Conservation (phyloP, 2,329 filamentous ascomycete genomes). For the Microdochium paspali region DNA sequence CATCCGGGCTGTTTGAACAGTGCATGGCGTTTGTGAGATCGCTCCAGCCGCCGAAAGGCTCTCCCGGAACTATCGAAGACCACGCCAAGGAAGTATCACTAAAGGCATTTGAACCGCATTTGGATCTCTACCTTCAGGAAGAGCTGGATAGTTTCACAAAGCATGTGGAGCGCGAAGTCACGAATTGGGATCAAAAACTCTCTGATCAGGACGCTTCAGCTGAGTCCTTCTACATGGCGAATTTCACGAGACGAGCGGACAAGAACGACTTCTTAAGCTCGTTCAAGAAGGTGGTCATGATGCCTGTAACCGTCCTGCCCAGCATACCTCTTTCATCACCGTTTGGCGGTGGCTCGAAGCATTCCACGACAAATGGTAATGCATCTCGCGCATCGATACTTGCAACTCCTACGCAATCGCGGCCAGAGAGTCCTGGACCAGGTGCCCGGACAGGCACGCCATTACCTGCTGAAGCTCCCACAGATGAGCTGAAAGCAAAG, state of each 20-base stretch:
- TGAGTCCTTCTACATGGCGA: constrained; percentile 94
- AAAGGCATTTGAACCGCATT: constrained; percentile 77
- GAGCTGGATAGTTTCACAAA: constrained; percentile 80
- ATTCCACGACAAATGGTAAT: constrained; percentile 19
- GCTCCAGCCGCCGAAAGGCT: constrained; percentile 56
- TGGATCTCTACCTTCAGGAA: constrained; percentile 89
- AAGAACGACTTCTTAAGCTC: constrained; percentile 95
- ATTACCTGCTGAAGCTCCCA: constrained; percentile 60
- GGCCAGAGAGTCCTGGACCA: constrained; percentile 39
- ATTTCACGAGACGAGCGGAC: constrained; percentile 85
- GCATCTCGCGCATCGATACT: constrained; percentile 15
- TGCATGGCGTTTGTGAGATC: constrained; percentile 67
- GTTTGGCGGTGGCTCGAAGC: constrained; percentile 36
- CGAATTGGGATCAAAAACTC: constrained; percentile 82
- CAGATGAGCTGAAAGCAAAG: constrained; percentile 88
- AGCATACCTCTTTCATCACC: constrained; percentile 52
- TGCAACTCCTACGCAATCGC: constrained; percentile 30
- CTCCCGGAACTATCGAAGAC: constrained; percentile 49
- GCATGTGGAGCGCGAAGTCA: constrained; percentile 68
- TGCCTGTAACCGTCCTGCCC: constrained; percentile 86
- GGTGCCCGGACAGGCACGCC: constrained; percentile 27
- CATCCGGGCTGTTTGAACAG: constrained; percentile 84
- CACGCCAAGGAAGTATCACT: constrained; percentile 60
- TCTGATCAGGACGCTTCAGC: constrained; percentile 83
- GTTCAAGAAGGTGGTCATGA: constrained; percentile 98